Evolutionary conservation across 2,329 filamentous ascomycete species (phyloP).

Genomic region (Colletotrichum tamarilloi): DNA sequence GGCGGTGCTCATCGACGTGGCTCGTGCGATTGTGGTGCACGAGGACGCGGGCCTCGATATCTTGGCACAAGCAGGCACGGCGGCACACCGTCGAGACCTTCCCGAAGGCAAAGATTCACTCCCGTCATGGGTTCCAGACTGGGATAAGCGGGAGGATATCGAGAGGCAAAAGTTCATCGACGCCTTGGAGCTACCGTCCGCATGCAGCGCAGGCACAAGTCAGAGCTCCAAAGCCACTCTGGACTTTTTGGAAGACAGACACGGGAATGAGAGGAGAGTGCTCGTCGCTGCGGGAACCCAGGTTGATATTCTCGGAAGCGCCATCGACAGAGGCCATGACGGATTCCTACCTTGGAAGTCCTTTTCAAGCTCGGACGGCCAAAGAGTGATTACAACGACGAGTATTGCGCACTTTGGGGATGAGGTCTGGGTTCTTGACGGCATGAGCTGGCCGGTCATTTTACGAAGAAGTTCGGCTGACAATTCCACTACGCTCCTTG

Average conservation of each 20-base stretch:
- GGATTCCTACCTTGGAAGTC: background rate
- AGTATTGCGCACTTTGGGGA: background rate
- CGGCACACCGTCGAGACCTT: background rate
- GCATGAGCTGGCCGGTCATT: background rate
- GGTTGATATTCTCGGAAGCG: background rate
- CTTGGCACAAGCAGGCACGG: background rate
- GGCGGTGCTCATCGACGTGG: background rate
- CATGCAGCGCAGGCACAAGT: too few species aligned
- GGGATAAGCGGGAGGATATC: background rate
- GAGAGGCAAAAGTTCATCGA: background rate
- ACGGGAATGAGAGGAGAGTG: background rate
- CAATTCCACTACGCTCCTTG: too few species aligned
- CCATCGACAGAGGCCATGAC: background rate
- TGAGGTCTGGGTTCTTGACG: background rate
- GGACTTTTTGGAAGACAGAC: background rate
- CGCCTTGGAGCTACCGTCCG: background rate
- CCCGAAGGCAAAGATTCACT: background rate
- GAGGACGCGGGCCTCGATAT: background rate
- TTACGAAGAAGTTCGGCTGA: too few species aligned
- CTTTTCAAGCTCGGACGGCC: background rate
- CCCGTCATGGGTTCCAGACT: background rate
- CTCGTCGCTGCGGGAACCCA: background rate
- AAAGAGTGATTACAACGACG: background rate
- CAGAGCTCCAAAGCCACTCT: background rate
- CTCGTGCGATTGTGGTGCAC: background rate